A percentile compares a stretch with the other conserved stretches of the same genome.
Conservation (phyloP, 192 early-diverging fungal species). For the Coemansia sp. region DNA sequence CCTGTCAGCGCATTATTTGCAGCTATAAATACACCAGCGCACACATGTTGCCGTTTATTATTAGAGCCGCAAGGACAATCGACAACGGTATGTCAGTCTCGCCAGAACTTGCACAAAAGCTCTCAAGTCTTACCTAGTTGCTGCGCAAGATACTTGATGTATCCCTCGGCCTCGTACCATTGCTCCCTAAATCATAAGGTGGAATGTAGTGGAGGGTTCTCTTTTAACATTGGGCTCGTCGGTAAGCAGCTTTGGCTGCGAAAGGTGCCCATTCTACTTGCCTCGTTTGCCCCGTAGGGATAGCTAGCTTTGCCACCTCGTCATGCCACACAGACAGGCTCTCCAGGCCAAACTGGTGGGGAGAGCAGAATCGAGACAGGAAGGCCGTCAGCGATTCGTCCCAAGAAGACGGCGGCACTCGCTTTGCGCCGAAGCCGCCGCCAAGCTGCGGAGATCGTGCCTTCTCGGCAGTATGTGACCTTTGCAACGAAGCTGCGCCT, state of each 20-base stretch:
- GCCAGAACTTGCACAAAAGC: neutral
- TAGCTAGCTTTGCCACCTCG: conserved; percentile 31
- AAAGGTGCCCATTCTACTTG: neutral
- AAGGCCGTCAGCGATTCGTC: conserved; percentile 31
- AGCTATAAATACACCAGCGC: conserved; percentile 16
- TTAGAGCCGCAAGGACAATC: neutral
- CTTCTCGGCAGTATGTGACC: conserved; percentile 40
- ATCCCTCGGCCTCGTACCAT: conserved; percentile 31
- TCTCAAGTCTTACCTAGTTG: conserved; percentile 21
- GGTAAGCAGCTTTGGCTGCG: neutral
- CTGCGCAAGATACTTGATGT: conserved; percentile 30
- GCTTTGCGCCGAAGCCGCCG: neutral
- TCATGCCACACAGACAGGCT: conserved; percentile 44
- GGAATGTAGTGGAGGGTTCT: neutral
- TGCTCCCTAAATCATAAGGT: conserved; percentile 23
- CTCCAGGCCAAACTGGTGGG: conserved; percentile 38
- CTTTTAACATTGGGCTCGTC: neutral
- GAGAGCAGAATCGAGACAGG: conserved; percentile 33
- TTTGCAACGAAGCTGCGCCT: conserved; percentile 3
- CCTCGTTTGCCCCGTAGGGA: conserved; percentile 13
- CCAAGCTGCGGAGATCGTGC: conserved; percentile 12
- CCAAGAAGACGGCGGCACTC: conserved; percentile 27
- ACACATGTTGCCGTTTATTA: conserved; percentile 1
- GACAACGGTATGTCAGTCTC: neutral
- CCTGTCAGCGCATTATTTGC: conserved; percentile 39